Evolutionary conservation across 495 filamentous ascomycete genomes (phyloP).

Genomic region (Penicillium lividum): DNA sequence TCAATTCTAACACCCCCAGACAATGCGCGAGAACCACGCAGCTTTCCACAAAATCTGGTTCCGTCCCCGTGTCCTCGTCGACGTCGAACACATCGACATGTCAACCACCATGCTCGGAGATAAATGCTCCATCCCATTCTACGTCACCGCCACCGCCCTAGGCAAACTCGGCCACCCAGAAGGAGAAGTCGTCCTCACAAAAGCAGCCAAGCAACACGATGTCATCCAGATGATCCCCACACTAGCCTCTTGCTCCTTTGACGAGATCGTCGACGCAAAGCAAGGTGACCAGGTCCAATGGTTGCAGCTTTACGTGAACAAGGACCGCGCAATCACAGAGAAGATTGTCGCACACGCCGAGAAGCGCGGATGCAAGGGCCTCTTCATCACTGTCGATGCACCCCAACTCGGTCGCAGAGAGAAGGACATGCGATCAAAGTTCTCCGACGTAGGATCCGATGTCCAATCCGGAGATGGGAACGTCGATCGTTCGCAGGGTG

Average conservation of each 20-base stretch:
- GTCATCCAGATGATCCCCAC: constrained; percentile 98
- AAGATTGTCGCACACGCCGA: constrained; percentile 91
- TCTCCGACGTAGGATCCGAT: constrained; percentile 79
- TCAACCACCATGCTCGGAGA: constrained; percentile 89
- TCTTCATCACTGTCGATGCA: constrained; percentile 98
- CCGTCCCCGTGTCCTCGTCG: constrained; percentile 77
- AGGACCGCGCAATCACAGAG: constrained; percentile 87
- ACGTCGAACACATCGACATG: constrained; percentile 85
- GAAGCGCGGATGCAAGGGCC: constrained; percentile 85
- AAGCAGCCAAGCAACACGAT: constrained; percentile 79
- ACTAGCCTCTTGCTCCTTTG: constrained; percentile 95
- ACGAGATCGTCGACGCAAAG: constrained; percentile 90
- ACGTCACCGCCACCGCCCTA: constrained; percentile 88
- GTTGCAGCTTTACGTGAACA: constrained; percentile 99
- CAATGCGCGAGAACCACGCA: constrained; percentile 92
- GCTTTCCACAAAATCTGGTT: constrained; percentile 99
- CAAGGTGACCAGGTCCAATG: constrained; percentile 85
- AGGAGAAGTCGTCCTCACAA: constrained; percentile 87
- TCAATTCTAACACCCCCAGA: constrained; percentile 49
- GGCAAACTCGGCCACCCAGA: constrained; percentile 89
- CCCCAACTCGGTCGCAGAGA: constrained; percentile 93
- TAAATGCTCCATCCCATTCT: constrained; percentile 80
- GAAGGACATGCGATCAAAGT: constrained; percentile 94
- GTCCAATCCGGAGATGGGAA: constrained; percentile 69
- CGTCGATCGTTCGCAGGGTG: constrained; percentile 86